Evolutionary conservation across 78 protist genomes (phyloP).

Genomic region (Dictyostelium firmibasis): DNA sequence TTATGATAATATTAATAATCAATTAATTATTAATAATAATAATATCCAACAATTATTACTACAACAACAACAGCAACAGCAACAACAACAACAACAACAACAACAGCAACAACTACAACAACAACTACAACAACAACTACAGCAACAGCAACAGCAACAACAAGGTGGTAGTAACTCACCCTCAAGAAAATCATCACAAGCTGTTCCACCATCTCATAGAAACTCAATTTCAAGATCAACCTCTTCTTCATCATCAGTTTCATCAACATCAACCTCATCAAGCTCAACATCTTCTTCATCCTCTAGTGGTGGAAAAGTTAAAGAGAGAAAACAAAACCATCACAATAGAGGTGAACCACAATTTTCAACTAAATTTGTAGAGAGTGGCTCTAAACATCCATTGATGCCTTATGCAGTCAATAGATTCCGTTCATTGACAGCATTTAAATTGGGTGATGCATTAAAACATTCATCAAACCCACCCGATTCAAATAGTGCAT

Average conservation of each 20-base stretch:
- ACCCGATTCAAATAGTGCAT: not conserved
- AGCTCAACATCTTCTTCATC: not conserved
- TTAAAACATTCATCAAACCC: conserved; percentile 19
- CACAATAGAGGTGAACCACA: not conserved
- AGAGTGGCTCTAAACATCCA: conserved; percentile 54
- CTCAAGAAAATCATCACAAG: not conserved
- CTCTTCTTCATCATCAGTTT: not conserved
- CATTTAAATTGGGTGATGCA: conserved; percentile 42
- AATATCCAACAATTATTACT: not conserved
- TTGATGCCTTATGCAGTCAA: conserved; percentile 51
- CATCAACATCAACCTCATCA: not conserved
- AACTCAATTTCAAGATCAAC: not conserved
- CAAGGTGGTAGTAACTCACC: not conserved
- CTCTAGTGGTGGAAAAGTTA: not conserved
- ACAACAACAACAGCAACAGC: not conserved
- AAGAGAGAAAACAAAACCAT: not conserved
- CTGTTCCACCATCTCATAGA: not conserved
- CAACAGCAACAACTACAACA: not conserved
- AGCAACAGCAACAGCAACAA: not conserved
- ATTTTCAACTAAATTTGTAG: conserved; percentile 29
- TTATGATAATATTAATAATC: not conserved
- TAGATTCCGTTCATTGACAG: conserved; percentile 45
- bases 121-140: not conserved
- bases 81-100: not conserved
- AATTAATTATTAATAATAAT: not conserved